Base-by-base conservation (phyloP, 345 rosid species). In the Brassica nigra region DNA sequence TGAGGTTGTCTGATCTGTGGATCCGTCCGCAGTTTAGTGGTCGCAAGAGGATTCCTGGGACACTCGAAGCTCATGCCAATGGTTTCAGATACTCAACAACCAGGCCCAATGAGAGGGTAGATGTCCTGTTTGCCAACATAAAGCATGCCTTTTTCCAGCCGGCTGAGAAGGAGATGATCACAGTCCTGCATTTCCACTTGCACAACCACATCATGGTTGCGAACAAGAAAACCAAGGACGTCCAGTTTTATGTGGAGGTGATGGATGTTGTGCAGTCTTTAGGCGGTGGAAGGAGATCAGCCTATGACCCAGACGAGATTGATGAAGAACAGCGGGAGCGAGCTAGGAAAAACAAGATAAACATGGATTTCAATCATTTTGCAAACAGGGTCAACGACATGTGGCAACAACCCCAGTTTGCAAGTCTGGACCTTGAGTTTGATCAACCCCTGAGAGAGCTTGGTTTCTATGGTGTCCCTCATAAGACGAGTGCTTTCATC, bases 131-230 rank as follows among this genome's bases (percentile, higher is more conserved):
- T 86, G 89, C 76, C 8, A 95, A 93, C 82, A 82, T 93, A 72
- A 95, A 95, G 74, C 97, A 95, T 82, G 96, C 96, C 0, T 89
- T 95, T 72, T 93, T 95, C 77, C 99, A 91, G 85, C 96, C 99
- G 14, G 97, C 99, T 62, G 98, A 93, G 81, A 95, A 86, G 81
- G 98, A 91, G 84, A 91, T 93, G 98, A 88, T 90, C 66, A 90
- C 98, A 63, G 87, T 95, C 47, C 75, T 91, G 30, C 97, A 95
- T 80, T 93, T 91, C 69, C 94, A 95, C 82, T 81, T 93, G 79
- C 94, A 95, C 86, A 88, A 95, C 73, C 99, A 95, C 87, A 93
- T 93, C 44, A 93, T 95, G 99, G 96, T 95, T 29, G 99, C 93
- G 65, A 95, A 82, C 85, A 89, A 89, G 79, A 95, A 91, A 83